These are phyloP conservation scores for Casuarina cunninghamiana DNA, from an alignment of 306 rosid genomes.

Conservation along the genomic window DNA sequence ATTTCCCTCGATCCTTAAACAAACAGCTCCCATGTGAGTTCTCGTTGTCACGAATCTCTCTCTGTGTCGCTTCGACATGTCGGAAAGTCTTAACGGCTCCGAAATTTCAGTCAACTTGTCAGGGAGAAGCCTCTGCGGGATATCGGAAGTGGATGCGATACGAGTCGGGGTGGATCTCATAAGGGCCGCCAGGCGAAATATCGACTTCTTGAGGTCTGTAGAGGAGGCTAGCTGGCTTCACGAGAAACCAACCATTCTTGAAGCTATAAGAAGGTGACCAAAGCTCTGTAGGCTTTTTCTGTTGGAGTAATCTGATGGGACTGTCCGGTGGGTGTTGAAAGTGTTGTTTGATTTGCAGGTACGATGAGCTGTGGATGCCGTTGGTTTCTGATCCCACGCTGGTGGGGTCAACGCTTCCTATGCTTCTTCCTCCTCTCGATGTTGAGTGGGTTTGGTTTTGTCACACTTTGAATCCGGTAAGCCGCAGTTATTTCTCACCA, in stretches of 20 bases:
- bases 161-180: constrained; percentile 67
- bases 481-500: neutral
- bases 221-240: constrained; percentile 64
- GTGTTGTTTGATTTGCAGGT: constrained; percentile 45
- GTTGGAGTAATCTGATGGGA: constrained; percentile 22
- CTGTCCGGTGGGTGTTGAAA: neutral
- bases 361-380: constrained; percentile 87
- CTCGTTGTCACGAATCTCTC: neutral
- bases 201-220: constrained; percentile 52
- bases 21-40: neutral
- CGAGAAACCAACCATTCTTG: constrained; percentile 37
- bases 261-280: constrained; percentile 77
- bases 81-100: constrained; percentile 35
- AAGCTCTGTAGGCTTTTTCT: neutral
- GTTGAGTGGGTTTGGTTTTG: constrained; percentile 97
- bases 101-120: constrained; percentile 40
- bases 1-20: neutral
- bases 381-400: constrained; percentile 74
- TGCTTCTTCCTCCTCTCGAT: constrained; percentile 79
- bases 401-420: constrained; percentile 40
- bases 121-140: constrained; percentile 51
- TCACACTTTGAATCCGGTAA: constrained; percentile 69
- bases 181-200: constrained; percentile 62
- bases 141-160: constrained; percentile 42
- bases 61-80: constrained; percentile 35